These are phyloP conservation scores for Tulasnella sp. DNA, from an alignment of 768 basidiomycete species.

Conservation along the genomic window DNA sequence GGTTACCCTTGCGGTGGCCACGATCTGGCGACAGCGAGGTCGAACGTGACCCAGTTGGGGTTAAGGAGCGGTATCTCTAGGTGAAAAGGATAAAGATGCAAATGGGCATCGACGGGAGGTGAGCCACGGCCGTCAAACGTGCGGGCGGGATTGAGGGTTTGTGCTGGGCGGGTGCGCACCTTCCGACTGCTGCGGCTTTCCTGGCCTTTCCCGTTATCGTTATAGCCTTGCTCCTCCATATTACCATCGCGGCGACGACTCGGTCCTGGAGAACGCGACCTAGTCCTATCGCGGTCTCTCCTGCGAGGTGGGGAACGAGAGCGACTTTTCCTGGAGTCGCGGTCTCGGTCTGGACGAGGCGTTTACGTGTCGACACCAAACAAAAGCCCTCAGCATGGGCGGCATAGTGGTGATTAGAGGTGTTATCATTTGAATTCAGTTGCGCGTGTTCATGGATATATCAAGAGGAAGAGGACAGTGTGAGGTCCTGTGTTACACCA, in stretches of 20 bases:
- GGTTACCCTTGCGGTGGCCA: neutral
- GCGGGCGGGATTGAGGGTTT: slow-evolving; percentile 1
- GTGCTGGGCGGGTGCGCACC: neutral
- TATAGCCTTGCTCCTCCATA: neutral
- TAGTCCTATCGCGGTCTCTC: neutral
- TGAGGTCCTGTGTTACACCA: neutral
- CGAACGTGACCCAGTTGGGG: neutral
- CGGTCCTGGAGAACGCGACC: slow-evolving; percentile 4
- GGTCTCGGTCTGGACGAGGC: neutral
- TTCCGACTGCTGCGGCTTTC: neutral
- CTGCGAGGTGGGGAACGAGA: neutral
- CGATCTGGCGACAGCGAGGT: neutral
- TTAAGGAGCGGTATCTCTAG: neutral
- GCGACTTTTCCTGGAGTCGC: slow-evolving; percentile 1
- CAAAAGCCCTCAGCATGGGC: neutral
- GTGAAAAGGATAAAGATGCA: neutral
- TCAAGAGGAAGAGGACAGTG: neutral
- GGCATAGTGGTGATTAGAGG: neutral
- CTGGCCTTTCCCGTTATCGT: neutral
- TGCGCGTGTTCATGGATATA: neutral
- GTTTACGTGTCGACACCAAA: neutral
- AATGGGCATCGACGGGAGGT: neutral
- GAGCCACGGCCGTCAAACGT: neutral
- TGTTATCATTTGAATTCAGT: neutral
- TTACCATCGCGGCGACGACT: neutral